Percentiles rank a stretch among this genome's conserved stretches.
Evolutionary conservation across 805 yeast species (phyloP).

Genomic region (Barnettozyma siamensis): DNA sequence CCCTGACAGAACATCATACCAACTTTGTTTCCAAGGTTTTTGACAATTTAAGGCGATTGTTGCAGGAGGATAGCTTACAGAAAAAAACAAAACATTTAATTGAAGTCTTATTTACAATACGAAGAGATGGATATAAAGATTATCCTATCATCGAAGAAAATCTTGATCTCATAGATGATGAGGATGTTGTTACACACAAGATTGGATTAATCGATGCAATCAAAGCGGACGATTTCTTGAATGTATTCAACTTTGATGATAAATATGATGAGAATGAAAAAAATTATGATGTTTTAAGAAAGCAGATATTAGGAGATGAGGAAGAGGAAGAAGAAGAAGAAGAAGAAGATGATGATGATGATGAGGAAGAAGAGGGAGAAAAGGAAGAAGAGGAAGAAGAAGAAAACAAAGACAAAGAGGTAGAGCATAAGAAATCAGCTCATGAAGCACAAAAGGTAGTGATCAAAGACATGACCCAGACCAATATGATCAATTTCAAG

Average conservation of each 20-base stretch:
- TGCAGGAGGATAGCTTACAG: constrained; percentile 48
- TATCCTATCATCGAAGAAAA: constrained; percentile 36
- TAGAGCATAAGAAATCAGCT: constrained; percentile 21
- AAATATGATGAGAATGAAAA: constrained; percentile 45
- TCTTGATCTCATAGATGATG: constrained; percentile 59
- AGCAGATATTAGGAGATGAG: constrained; percentile 16
- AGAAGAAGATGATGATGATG: constrained; percentile 24
- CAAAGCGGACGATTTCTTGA: constrained; percentile 40
- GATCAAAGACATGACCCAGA: constrained; percentile 63
- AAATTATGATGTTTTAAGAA: constrained; percentile 35
- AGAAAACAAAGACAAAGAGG: constrained; percentile 30
- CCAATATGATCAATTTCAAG: constrained; percentile 57
- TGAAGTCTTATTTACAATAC: constrained; percentile 45
- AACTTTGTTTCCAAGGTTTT: constrained; percentile 45
- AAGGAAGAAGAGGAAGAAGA: constrained; percentile 38
- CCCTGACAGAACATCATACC: constrained; percentile 37
- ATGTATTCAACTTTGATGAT: constrained; percentile 46
- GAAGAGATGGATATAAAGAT: constrained; percentile 39
- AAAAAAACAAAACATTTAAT: constrained; percentile 40
- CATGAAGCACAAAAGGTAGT: constrained; percentile 9
- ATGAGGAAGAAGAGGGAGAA: constrained; percentile 29
- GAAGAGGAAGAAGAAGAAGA: constrained; percentile 44
- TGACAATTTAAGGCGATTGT: constrained; percentile 54
- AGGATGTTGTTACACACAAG: constrained; percentile 52
- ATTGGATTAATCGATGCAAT: constrained; percentile 49